Evolutionary conservation across 331 rosid genomes (phyloP).

Genomic region (Malus hybrid): DNA sequence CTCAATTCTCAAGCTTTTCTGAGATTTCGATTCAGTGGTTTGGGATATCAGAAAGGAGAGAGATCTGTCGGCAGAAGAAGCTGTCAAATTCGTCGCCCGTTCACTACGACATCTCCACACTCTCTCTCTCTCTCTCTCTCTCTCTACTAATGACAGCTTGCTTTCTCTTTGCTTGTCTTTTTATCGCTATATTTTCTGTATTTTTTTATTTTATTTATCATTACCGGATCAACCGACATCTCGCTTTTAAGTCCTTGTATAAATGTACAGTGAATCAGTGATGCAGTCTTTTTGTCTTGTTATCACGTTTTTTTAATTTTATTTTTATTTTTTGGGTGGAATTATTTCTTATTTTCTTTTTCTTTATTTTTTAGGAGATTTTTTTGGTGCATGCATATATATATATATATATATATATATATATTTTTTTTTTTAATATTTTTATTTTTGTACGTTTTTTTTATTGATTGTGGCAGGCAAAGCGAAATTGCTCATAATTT

Average conservation of each 20-base stretch:
- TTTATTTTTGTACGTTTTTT: too few species aligned
- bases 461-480: too few species aligned
- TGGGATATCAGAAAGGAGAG: background rate
- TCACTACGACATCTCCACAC: slow-evolving; percentile 51
- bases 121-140: background rate
- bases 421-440: too few species aligned
- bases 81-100: slow-evolving; percentile 42
- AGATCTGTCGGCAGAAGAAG: slow-evolving; percentile 9
- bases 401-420: too few species aligned
- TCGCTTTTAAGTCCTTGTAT: background rate
- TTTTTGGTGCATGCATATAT: too few species aligned
- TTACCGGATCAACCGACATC: slow-evolving; percentile 20
- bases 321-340: background rate
- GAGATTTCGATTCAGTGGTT: slow-evolving; percentile 1
- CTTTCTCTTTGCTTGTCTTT: slow-evolving; percentile 16
- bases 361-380: too few species aligned
- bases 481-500: too few species aligned
- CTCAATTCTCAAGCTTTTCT: background rate
- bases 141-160: slow-evolving; percentile 27
- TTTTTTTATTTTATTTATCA: background rate
- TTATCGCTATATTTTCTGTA: slow-evolving; percentile 1
- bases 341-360: too few species aligned
- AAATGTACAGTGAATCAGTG: too few species aligned
- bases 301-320: background rate
- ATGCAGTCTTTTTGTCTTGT: background rate